phyloP scores from a whole-genome alignment of 257 asterid genomes.

The Nicotiana otophora region DNA sequence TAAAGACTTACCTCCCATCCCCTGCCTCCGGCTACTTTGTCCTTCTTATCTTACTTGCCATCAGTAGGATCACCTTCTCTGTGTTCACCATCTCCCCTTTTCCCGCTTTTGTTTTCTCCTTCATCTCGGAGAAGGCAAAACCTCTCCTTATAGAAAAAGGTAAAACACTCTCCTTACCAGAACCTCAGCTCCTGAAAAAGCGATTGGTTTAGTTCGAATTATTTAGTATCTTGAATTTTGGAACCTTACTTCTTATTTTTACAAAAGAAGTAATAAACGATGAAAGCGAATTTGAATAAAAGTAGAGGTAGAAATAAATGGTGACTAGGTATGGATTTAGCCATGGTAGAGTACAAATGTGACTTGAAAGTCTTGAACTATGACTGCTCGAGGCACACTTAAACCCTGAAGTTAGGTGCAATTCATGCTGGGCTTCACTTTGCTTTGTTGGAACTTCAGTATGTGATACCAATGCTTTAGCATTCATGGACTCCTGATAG shows the following conservation, averaged over 20 bases:
- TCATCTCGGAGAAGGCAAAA: background rate
- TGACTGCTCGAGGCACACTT: too few species aligned
- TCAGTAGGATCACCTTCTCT: constrained; percentile 3
- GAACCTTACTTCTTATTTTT: background rate
- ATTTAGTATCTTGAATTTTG: background rate
- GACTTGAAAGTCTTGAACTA: too few species aligned
- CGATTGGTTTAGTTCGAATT: background rate
- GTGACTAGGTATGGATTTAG: too few species aligned
- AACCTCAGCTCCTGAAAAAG: background rate
- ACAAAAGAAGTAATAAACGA: background rate
- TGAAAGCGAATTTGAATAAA: too few species aligned
- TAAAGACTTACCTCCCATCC: background rate
- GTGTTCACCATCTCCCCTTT: background rate
- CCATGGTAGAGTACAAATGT: too few species aligned
- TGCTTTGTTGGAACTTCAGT: too few species aligned
- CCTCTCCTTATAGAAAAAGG: background rate
- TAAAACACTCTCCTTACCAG: background rate
- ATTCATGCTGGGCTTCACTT: too few species aligned
- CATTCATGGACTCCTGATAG: too few species aligned
- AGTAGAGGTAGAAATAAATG: too few species aligned
- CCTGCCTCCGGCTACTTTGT: background rate
- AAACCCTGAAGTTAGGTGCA: too few species aligned
- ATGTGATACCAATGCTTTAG: too few species aligned
- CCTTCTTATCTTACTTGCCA: background rate
- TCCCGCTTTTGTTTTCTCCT: background rate